Evolutionary conservation across 2,329 filamentous ascomycete genomes (phyloP), one percentile per base, ranked within the genome.

Genomic region (Diaporthe helianthi): DNA sequence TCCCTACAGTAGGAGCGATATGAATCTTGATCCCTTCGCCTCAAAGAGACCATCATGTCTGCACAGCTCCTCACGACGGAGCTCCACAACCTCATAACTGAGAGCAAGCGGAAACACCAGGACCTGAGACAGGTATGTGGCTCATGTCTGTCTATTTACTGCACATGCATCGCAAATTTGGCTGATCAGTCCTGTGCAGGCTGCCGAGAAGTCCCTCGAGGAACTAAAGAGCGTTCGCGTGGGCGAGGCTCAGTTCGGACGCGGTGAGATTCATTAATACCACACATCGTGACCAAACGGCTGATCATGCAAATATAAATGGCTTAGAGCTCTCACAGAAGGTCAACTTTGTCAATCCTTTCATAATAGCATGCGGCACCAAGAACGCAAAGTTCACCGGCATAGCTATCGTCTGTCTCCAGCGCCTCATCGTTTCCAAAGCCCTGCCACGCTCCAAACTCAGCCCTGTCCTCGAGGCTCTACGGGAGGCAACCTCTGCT

Each of bases 101-200:
- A 99, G 84, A 96, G 94, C 78, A 98, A 97, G 82, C 89, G 95
- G 76, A 98, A 97, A 82, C 92, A 98, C 80, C 89, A 92, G 74
- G 96, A 98, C 76, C 85, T 99, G 65, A 90, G 92, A 83, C 92
- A 92, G 86, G 92, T 91, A 82, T 8, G 10, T 24, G 4, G 13
- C 22, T 26, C 36, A 19, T 9, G 36, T 26, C 9, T 76, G 86
- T 80, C 44, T 6, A 65, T 12, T 3, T 51, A 6, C 15, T 1
- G 10, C 15, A 31, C 52, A 29, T 3, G 8, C 12, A 31, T 47
- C 24, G 12, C 55, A 0, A 9, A 9, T n/a, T 8, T 46, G 31
- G n/a, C 52, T 51, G 33, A 72, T 17, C 15, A 10, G 6, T 38
- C 24, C 22, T 58, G 22, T 71, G 60, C 74, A 95, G 92, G 93